Percentiles rank a stretch among this genome's conserved stretches.
Conservation (phyloP, 2,329 filamentous ascomycete species). For the Scedosporium dehoogii region DNA sequence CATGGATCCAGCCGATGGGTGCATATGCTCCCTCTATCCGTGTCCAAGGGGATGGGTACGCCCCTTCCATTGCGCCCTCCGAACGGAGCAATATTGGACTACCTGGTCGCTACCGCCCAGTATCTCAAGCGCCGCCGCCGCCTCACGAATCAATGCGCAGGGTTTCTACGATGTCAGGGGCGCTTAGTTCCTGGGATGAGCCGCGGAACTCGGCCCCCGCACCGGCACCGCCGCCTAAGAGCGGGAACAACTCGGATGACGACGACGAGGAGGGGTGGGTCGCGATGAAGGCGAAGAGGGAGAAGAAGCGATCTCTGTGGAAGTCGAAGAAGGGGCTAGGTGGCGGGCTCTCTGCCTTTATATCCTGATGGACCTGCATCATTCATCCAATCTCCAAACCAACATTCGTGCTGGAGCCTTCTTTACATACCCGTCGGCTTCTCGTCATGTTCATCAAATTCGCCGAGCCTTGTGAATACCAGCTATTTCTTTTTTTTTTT, state of each 20-base stretch:
- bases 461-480: not conserved
- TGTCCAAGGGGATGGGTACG: conserved; percentile 52
- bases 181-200: conserved; percentile 19
- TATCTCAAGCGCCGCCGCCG: conserved; percentile 50
- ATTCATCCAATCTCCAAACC: not conserved
- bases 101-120: conserved; percentile 82
- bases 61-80: conserved; percentile 86
- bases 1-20: conserved; percentile 41
- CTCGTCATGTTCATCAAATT: not conserved
- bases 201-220: conserved; percentile 17
- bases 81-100: conserved; percentile 91
- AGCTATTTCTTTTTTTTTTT: too few species aligned
- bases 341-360: conserved; percentile 37
- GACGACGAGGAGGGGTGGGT: conserved; percentile 61
- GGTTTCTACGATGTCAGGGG: conserved; percentile 27
- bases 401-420: not conserved
- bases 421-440: not conserved
- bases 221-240: conserved; percentile 24
- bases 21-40: conserved; percentile 42
- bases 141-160: conserved; percentile 17
- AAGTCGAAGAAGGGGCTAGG: conserved; percentile 47
- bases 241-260: conserved; percentile 40
- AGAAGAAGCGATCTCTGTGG: conserved; percentile 59
- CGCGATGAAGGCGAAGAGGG: conserved; percentile 58
- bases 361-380: conserved; percentile 18